Base-by-base conservation (phyloP, 2,329 filamentous ascomycete genomes). In the Penicillium sp. region DNA sequence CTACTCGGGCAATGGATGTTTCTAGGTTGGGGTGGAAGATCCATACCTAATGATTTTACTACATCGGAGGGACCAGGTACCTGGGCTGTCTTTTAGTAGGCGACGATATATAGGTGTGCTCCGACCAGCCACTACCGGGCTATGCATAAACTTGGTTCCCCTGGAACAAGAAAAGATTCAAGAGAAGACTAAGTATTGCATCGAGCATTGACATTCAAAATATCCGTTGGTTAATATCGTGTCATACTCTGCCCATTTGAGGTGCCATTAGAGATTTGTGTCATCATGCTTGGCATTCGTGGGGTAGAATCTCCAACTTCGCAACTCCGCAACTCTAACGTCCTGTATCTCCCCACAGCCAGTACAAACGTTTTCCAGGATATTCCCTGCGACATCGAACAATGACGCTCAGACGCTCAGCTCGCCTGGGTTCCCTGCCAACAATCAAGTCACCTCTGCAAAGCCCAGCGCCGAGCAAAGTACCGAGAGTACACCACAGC, bases 381-480 rank as follows among this genome's bases (percentile, higher is more conserved):
- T 9, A 28, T 18, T 25, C 7, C 14, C 19, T 29, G 27, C 9
- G 31, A 12, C 5, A 13, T 6, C 25, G 30, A 41, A 59, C 39
- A 41, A 81, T 81, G 79, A 74, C 77, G 33, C 65, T 80, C 10
- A 66, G 79, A 55, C 76, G 79, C 46, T 81, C 79, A 38, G 66
- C 75, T 35, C 74, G 79, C 37, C 68, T 78, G 28, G 69, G 67
- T 41, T 64, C 66, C 12, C 63, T 59, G 39, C 60, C 53, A 43
- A 45, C 45, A 11, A 46, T 59, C 42, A 51, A 59, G 29, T 14
- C 54, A 30, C 46, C 55, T 3, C 50, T 60, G 18, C 55, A 60
- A 34, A 52, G 31, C 14, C 50, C 64, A 37, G 59, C 61, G 45
- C 28, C 53, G 10, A 60, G 57, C 30, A 59, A 57, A 55, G 41